A percentile compares a stretch with the other conserved stretches of the same genome.
Evolutionary conservation across 148 eudicot species (phyloP).

Genomic region (Diospyros lotus): DNA sequence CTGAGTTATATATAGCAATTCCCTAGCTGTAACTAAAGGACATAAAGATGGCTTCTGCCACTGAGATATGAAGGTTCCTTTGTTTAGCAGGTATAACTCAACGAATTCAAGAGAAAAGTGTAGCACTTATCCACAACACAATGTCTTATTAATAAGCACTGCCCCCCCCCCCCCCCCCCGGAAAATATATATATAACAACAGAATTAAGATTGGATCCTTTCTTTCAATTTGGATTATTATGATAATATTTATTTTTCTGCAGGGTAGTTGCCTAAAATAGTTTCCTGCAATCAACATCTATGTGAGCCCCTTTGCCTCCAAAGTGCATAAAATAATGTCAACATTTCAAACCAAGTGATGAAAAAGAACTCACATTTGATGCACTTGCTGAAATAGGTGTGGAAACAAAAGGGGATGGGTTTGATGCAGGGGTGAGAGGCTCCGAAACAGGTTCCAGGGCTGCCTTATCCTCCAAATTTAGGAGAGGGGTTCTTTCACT

Average conservation of each 20-base stretch:
- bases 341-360: not conserved
- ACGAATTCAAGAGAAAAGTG: too few species aligned
- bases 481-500: constrained; percentile 68
- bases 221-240: not conserved
- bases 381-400: constrained; percentile 68
- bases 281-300: not conserved
- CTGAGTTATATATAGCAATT: not conserved
- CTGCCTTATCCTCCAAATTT: constrained; percentile 34
- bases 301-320: constrained; percentile 2
- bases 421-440: constrained; percentile 65
- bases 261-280: not conserved
- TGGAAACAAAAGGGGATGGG: constrained; percentile 47
- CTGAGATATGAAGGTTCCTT: not conserved
- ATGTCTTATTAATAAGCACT: too few species aligned
- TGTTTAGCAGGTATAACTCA: not conserved
- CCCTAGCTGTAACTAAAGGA: not conserved
- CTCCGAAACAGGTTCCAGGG: constrained; percentile 37
- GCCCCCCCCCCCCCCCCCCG: too few species aligned
- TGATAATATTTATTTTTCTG: not conserved
- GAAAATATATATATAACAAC: too few species aligned
- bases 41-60: not conserved
- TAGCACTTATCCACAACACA: too few species aligned
- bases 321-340: not conserved
- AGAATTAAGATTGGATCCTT: not conserved
- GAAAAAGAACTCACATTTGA: constrained; percentile 37